Percentiles rank a stretch among this genome's conserved stretches.
These are phyloP conservation scores for Paramicrosporidium saccamoebae DNA, from an alignment of 371 early-diverging fungal genomes.

Conservation along the genomic window DNA sequence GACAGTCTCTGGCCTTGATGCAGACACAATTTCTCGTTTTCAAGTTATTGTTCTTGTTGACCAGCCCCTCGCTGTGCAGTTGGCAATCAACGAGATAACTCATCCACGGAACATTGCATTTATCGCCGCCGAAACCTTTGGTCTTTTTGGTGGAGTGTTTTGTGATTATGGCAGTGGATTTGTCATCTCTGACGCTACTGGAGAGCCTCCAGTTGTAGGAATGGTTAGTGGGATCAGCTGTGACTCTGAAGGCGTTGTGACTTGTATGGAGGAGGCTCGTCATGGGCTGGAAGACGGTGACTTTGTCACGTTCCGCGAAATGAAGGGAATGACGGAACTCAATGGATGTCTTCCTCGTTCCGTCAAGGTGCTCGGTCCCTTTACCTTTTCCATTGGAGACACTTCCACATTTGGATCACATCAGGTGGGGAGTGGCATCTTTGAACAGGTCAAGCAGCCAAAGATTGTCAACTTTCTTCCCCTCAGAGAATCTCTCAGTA, in stretches of 20 bases:
- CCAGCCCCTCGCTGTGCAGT: slow-evolving; percentile 25
- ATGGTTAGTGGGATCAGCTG: slow-evolving; percentile 59
- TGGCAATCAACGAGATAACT: slow-evolving; percentile 61
- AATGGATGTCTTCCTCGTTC: slow-evolving; percentile 45
- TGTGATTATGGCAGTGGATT: slow-evolving; percentile 86
- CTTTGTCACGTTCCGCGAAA: slow-evolving; percentile 64
- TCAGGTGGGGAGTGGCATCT: slow-evolving; percentile 53
- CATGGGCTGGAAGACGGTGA: slow-evolving; percentile 92
- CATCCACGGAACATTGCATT: slow-evolving; percentile 57
- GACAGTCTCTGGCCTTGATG: slow-evolving; percentile 20
- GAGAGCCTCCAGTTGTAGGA: slow-evolving; percentile 71
- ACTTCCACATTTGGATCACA: slow-evolving; percentile 26
- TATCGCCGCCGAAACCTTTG: slow-evolving; percentile 64
- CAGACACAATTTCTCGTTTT: slow-evolving; percentile 18
- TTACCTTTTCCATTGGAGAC: slow-evolving; percentile 79
- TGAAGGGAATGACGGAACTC: slow-evolving; percentile 63
- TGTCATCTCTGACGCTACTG: slow-evolving; percentile 60
- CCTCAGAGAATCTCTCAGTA: slow-evolving; percentile 27
- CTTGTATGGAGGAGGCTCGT: slow-evolving; percentile 75
- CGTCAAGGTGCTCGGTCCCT: slow-evolving; percentile 58
- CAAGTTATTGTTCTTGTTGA: slow-evolving; percentile 65
- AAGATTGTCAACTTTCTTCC: slow-evolving; percentile 34
- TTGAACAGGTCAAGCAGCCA: slow-evolving; percentile 76
- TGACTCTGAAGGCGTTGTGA: slow-evolving; percentile 60
- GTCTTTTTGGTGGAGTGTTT: slow-evolving; percentile 83